phyloP scores from a whole-genome alignment of 2,329 filamentous ascomycete genomes.

The Grosmannia serpens region DNA sequence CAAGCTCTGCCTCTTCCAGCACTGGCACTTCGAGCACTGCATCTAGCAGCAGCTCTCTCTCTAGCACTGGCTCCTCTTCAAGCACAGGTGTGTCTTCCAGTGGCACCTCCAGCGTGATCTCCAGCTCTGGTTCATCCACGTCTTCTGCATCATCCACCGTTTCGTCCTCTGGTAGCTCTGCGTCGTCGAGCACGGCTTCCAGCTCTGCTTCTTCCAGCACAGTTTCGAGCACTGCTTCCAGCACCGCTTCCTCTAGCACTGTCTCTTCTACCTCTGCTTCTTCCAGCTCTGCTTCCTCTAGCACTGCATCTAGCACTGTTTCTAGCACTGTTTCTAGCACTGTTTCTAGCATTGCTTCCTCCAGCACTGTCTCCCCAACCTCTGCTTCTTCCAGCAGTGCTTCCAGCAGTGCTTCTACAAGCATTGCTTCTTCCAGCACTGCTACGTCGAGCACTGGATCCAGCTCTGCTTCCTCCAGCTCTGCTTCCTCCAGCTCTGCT shows the following conservation, averaged over 20 bases:
- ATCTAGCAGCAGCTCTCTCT: too few relatives aligned
- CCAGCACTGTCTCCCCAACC: background rate
- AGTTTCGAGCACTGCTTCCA: conserved; percentile 1
- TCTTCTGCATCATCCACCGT: background rate
- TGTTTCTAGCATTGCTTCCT: background rate
- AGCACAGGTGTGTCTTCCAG: background rate
- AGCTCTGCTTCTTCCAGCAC: background rate
- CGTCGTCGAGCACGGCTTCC: background rate
- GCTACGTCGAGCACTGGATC: background rate
- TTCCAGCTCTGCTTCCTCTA: background rate
- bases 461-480: background rate
- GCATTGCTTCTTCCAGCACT: background rate
- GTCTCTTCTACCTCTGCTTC: background rate
- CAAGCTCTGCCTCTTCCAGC: background rate
- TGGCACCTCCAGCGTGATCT: too few relatives aligned
- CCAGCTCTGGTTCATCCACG: background rate
- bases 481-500: background rate
- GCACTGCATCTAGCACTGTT: background rate
- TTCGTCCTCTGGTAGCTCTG: background rate
- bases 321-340: background rate
- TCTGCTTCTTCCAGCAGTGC: background rate
- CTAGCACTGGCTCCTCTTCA: background rate
- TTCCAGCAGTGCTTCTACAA: background rate
- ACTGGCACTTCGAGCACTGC: background rate
- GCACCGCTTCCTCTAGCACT: background rate